Percentiles rank a stretch among this genome's conserved stretches.
These are phyloP conservation scores for Candida gorgasii DNA, from an alignment of 805 yeast species.

Conservation along the genomic window DNA sequence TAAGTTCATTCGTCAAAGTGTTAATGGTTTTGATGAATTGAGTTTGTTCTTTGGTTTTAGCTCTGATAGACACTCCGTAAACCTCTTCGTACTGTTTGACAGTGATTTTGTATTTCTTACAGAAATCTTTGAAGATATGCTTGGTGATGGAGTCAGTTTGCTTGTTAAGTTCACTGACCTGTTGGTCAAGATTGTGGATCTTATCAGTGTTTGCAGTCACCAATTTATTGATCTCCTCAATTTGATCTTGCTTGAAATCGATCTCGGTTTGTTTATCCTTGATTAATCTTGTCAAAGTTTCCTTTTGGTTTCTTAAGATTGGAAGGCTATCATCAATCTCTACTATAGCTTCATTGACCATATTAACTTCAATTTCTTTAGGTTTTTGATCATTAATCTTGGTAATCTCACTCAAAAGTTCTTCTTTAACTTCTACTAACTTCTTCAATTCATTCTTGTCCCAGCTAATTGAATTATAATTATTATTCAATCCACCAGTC, in stretches of 20 bases:
- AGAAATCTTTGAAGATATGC: constrained; percentile 53
- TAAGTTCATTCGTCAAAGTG: constrained; percentile 58
- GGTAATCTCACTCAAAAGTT: constrained; percentile 51
- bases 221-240: constrained; percentile 14
- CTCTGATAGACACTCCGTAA: constrained; percentile 59
- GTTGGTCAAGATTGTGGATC: constrained; percentile 18
- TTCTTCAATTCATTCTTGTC: constrained; percentile 65
- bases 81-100: constrained; percentile 70
- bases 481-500: constrained; percentile 82
- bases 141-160: constrained; percentile 37
- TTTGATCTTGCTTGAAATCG: constrained; percentile 41
- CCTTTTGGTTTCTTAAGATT: constrained; percentile 43
- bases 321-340: constrained; percentile 43
- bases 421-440: constrained; percentile 52
- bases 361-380: constrained; percentile 56
- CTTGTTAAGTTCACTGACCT: constrained; percentile 22
- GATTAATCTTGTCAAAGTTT: constrained; percentile 45
- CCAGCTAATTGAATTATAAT: constrained; percentile 53
- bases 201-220: constrained; percentile 18
- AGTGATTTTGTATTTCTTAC: constrained; percentile 44
- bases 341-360: constrained; percentile 49
- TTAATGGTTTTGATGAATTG: constrained; percentile 62
- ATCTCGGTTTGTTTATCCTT: constrained; percentile 52
- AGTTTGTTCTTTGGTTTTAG: constrained; percentile 60
- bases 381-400: constrained; percentile 49